These are phyloP conservation scores for Purpureocillium takamizusanense DNA, from an alignment of 2,329 filamentous ascomycete species.

Conservation along the genomic window DNA sequence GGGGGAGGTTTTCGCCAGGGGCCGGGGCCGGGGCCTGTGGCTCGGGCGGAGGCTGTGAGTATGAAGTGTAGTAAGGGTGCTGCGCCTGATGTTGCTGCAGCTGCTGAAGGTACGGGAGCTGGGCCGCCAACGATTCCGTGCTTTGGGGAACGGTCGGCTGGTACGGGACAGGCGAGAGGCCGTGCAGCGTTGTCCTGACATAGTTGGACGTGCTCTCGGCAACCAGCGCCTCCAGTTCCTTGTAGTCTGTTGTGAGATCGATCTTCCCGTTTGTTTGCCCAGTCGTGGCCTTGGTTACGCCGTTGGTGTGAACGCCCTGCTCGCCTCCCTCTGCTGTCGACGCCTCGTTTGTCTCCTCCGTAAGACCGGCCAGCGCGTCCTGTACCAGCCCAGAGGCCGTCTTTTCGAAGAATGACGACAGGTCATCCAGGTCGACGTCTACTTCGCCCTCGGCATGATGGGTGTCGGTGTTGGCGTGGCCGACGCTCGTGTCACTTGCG, in stretches of 20 bases:
- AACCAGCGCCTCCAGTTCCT: conserved; percentile 33
- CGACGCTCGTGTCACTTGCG: conserved; percentile 9
- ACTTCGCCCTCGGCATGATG: conserved; percentile 17
- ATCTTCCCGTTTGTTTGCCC: conserved; percentile 20
- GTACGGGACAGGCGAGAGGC: conserved; percentile 31
- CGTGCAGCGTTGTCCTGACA: conserved; percentile 33
- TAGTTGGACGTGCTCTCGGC: conserved; percentile 35
- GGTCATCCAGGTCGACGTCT: conserved; percentile 28
- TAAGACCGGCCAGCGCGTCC: conserved; percentile 27
- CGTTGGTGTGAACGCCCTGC: conserved; percentile 13
- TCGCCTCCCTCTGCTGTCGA: conserved; percentile 13
- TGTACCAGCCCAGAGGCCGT: conserved; percentile 31
- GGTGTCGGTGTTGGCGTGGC: neutral
- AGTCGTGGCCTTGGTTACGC: conserved; percentile 12
- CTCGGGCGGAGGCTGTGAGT: conserved; percentile 25
- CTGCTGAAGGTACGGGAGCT: conserved; percentile 26
- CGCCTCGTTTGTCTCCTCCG: conserved; percentile 13
- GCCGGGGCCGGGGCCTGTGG: conserved; percentile 16
- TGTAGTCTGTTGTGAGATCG: conserved; percentile 27
- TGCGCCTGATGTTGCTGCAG: conserved; percentile 28
- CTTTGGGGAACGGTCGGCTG: conserved; percentile 31
- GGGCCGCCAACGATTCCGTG: conserved; percentile 25
- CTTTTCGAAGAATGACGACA: conserved; percentile 33
- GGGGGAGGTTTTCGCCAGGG: conserved; percentile 35
- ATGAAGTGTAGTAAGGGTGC: conserved; percentile 23